Evolutionary conservation across 352 stramenopile genomes (phyloP).

Genomic region (Phytophthora hybrid): DNA sequence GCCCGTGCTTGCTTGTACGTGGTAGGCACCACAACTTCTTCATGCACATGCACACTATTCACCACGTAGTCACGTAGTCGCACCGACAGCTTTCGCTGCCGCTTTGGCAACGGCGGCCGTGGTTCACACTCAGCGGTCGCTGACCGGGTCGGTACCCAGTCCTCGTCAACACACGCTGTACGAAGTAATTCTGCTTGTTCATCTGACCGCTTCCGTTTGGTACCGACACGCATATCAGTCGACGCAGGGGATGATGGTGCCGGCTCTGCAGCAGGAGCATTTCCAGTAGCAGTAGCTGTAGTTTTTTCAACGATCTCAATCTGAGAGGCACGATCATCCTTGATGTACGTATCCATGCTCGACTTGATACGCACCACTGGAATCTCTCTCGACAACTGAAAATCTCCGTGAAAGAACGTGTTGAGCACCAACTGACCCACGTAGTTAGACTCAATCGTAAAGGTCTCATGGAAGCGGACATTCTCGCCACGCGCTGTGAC

Average conservation of each 20-base stretch:
- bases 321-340: too few relatives aligned
- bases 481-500: not conserved
- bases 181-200: not conserved
- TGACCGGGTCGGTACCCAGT: not conserved
- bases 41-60: not conserved
- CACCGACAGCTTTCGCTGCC: not conserved
- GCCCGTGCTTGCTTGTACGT: conserved; percentile 8
- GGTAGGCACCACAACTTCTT: not conserved
- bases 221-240: too few relatives aligned
- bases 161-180: not conserved
- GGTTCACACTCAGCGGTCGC: too few relatives aligned
- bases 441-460: not conserved
- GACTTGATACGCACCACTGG: conserved; percentile 1
- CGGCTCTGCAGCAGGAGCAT: too few relatives aligned
- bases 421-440: not conserved
- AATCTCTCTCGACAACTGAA: not conserved
- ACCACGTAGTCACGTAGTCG: conserved; percentile 5
- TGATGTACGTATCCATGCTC: not conserved
- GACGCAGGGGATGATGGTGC: too few relatives aligned
- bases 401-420: not conserved
- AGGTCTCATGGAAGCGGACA: not conserved
- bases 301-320: too few relatives aligned
- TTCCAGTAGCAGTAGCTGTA: too few relatives aligned
- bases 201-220: too few relatives aligned
- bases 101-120: not conserved